Percentiles rank a stretch among this genome's conserved stretches.
Conservation (phyloP, 139 green algal species). For the Closterium sp. region DNA sequence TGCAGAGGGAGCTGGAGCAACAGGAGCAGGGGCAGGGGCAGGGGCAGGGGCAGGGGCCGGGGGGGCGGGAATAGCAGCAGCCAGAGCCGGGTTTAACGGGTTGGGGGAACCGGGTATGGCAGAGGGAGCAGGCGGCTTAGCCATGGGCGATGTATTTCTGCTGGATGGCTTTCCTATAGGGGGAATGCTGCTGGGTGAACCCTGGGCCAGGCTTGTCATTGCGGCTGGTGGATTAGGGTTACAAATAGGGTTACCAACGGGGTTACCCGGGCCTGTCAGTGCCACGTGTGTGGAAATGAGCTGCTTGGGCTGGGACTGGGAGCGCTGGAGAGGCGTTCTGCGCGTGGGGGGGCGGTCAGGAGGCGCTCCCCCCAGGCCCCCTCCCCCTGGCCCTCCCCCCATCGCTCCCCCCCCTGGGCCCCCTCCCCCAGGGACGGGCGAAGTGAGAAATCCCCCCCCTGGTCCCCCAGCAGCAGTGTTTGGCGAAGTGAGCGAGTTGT, state of each 20-base stretch:
- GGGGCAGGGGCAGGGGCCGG: too few relatives aligned
- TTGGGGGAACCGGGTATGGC: too few relatives aligned
- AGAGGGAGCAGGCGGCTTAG: neutral
- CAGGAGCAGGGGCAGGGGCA: too few relatives aligned
- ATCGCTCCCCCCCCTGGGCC: neutral
- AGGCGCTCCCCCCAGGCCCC: neutral
- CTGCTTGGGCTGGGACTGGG: neutral
- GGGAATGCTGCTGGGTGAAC: neutral
- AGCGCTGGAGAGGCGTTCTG: neutral
- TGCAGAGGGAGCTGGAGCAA: too few relatives aligned
- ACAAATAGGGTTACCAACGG: neutral
- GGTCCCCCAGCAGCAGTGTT: neutral
- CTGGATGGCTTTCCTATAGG: neutral
- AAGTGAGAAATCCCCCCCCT: neutral
- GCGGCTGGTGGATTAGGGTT: neutral
- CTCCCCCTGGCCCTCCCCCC: neutral
- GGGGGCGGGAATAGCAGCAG: neutral
- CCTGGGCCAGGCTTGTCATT: neutral
- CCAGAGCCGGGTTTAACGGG: too few relatives aligned
- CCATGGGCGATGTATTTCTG: neutral
- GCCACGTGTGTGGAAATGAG: neutral
- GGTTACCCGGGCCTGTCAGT: neutral
- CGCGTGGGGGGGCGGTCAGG: neutral
- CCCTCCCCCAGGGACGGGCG: neutral
- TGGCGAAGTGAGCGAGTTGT: neutral